These are phyloP conservation scores for Geranium rotundifolium DNA, from an alignment of 345 rosid genomes.

Conservation along the genomic window DNA sequence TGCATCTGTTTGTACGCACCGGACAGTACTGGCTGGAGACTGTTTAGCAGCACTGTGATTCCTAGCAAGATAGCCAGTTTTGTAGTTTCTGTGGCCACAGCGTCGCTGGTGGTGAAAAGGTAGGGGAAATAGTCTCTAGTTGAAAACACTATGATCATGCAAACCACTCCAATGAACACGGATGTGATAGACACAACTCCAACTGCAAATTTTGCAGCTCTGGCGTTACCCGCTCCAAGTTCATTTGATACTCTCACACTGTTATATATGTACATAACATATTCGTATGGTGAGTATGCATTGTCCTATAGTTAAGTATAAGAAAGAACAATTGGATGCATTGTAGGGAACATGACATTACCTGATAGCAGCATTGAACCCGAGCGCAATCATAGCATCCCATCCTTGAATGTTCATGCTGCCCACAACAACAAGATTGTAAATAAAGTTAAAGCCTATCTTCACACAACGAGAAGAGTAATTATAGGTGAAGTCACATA, in stretches of 20 bases:
- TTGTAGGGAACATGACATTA: slow-evolving; percentile 8
- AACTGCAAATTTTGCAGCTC: slow-evolving; percentile 55
- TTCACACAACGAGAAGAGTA: not conserved
- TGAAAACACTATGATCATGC: slow-evolving; percentile 48
- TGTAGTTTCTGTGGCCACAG: slow-evolving; percentile 71
- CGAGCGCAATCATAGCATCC: slow-evolving; percentile 84
- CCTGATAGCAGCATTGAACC: slow-evolving; percentile 93
- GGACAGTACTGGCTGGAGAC: slow-evolving; percentile 82
- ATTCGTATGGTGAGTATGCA: too few species aligned
- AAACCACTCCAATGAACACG: slow-evolving; percentile 41
- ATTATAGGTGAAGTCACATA: slow-evolving; percentile 7
- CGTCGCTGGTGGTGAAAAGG: slow-evolving; percentile 61
- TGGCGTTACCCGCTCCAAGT: slow-evolving; percentile 66
- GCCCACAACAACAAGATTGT: slow-evolving; percentile 8
- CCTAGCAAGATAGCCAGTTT: slow-evolving; percentile 57
- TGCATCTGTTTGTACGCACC: slow-evolving; percentile 27
- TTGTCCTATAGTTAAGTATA: too few species aligned
- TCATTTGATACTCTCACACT: slow-evolving; percentile 92
- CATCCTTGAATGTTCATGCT: slow-evolving; percentile 89
- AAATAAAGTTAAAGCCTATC: not conserved
- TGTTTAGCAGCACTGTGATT: slow-evolving; percentile 65
- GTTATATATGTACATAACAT: slow-evolving; percentile 5
- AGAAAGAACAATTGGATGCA: too few species aligned
- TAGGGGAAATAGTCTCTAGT: slow-evolving; percentile 62
- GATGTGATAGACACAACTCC: slow-evolving; percentile 69